Evolutionary conservation across 129 eudicot species (phyloP), one percentile per base, ranked within the genome.

Genomic region (Daucus carota): DNA sequence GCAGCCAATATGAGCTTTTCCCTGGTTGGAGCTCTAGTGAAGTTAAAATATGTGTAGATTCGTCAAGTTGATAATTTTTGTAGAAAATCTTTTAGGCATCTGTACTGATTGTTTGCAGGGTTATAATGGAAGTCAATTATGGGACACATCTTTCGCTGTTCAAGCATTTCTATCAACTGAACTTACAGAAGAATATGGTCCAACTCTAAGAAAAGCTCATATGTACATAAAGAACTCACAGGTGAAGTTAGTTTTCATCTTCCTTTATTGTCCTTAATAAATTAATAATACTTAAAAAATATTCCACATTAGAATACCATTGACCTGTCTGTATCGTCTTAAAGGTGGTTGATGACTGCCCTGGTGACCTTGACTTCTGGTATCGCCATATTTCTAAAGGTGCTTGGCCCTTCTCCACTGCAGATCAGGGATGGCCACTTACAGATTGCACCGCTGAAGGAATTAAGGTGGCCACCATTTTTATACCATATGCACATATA

Each of bases 321-420:
- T 50, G 72, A 43, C 47, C 50, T 54, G 48, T 41, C 68, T 29
- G 11, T 46, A 70, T 48, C 83, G 20, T 47, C 75, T 80, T 81
- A 59, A 81, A 94, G 98, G 93, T 95, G 69, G 36, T 75, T 63
- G 97, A 95, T 70, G 88, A 91, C 86, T 87, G 97, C 85, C 82
- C 90, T 5, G 99, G 97, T 1, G 76, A 95, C 76, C 97, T 95
- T 32, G 80, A 83, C 82, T 66, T 43, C 52, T 91, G 96, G 97
- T 95, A 91, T 81, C 96, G 97, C 52, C 99, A 95, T 78, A 91
- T 88, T n/a, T 95, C 99, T 47, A 95, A 95, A 89, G 99, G 99
- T 70, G 96, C 92, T 42, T 95, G 99, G 99, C 92, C 99, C 67
- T 95, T 95, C 80, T 95, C 99, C 48, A 95, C 96, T 43, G 94